phyloP scores from a whole-genome alignment of 2,329 filamentous ascomycete genomes.

The Colletotrichum brevisporum region DNA sequence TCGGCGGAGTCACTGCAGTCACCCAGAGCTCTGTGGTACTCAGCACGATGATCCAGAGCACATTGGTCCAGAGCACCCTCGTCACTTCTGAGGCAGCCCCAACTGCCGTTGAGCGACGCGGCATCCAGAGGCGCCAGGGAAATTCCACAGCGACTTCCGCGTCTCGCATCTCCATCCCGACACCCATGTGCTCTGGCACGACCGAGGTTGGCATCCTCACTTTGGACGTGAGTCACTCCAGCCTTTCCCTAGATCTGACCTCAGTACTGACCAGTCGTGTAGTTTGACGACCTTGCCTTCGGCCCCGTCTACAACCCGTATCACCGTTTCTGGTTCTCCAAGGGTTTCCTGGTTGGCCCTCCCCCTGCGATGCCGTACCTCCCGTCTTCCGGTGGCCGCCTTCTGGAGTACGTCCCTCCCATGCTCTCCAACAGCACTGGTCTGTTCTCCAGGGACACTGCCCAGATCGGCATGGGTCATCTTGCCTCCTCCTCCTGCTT shows the following conservation, averaged over 20 bases:
- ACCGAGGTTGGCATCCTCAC: slow-evolving; percentile 54
- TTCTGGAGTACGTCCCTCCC: slow-evolving; percentile 57
- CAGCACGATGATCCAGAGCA: slow-evolving; percentile 45
- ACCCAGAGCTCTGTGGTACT: slow-evolving; percentile 43
- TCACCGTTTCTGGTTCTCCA: slow-evolving; percentile 58
- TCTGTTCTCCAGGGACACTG: slow-evolving; percentile 51
- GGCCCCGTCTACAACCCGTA: slow-evolving; percentile 58
- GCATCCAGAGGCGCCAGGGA: slow-evolving; percentile 20
- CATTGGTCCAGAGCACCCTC: slow-evolving; percentile 27
- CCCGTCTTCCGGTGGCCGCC: slow-evolving; percentile 56
- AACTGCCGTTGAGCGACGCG: slow-evolving; percentile 11
- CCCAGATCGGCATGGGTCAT: slow-evolving; percentile 57
- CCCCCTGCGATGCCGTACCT: slow-evolving; percentile 51
- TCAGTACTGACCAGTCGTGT: slow-evolving; percentile 1
- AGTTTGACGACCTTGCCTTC: slow-evolving; percentile 55
- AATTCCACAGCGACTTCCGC: slow-evolving; percentile 20
- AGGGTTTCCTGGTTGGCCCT: slow-evolving; percentile 56
- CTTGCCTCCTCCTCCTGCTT: slow-evolving; percentile 54
- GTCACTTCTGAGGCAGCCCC: slow-evolving; percentile 17
- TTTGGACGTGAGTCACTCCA: slow-evolving; percentile 51
- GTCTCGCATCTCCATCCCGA: slow-evolving; percentile 27
- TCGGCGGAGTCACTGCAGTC: not conserved
- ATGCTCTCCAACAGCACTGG: slow-evolving; percentile 46
- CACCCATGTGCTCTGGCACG: slow-evolving; percentile 40
- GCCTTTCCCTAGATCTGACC: no score